Conservation (phyloP, 2,329 filamentous ascomycete genomes). For the Colletotrichum filicis region DNA sequence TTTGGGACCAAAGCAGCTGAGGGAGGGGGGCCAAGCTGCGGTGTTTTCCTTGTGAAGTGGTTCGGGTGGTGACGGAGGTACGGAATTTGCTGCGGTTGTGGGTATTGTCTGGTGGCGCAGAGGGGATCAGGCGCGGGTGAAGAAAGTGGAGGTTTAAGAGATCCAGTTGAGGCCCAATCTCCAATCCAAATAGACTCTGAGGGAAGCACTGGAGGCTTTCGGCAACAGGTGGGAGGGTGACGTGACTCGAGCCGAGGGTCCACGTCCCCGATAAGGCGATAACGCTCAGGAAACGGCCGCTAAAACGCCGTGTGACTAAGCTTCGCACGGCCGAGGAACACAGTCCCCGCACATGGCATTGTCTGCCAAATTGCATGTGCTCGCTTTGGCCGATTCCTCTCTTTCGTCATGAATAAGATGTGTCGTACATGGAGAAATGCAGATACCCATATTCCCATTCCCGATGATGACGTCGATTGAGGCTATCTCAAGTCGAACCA, state of each 20-base stretch:
- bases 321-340: not conserved
- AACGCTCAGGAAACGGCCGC: constrained; percentile 25
- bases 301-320: not conserved
- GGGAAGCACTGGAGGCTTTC: not conserved
- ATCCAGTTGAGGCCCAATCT: constrained; percentile 16
- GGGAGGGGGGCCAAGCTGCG: not conserved
- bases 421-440: not conserved
- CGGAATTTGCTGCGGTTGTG: not conserved
- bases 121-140: not conserved
- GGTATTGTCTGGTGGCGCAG: constrained; percentile 1
- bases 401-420: not conserved
- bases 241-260: constrained; percentile 30
- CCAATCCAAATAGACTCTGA: not conserved
- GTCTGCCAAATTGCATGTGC: not conserved
- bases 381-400: not conserved
- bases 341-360: constrained; percentile 29
- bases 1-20: not conserved
- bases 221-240: constrained; percentile 16
- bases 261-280: constrained; percentile 22
- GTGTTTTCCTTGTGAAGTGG: not conserved
- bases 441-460: not conserved
- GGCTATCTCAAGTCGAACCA: not conserved
- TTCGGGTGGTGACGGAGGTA: constrained; percentile 1
- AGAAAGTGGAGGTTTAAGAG: constrained; percentile 17
- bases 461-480: not conserved